Conservation (phyloP, 208 protist species). For the Crithidia sp. region DNA sequence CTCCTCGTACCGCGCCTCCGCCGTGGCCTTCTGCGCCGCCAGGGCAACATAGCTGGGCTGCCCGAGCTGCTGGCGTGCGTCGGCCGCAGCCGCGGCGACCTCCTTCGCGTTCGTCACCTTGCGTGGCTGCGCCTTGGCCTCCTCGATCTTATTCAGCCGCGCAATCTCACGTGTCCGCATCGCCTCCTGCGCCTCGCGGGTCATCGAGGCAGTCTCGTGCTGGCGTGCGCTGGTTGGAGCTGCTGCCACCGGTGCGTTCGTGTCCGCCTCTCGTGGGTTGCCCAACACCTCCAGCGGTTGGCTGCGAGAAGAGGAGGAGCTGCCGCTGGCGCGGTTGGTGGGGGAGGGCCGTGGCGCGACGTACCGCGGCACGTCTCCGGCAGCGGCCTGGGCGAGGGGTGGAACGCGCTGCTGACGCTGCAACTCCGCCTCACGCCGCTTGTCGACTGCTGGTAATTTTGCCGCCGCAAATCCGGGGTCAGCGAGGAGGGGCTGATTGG, state of each 20-base stretch:
- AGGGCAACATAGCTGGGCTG: constrained; percentile 34
- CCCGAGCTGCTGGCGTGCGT: constrained; percentile 35
- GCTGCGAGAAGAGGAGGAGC: no score
- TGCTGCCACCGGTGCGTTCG: background rate
- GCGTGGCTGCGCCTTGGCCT: constrained; percentile 3
- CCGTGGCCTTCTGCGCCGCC: constrained; percentile 19
- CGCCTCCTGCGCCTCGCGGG: constrained; percentile 13
- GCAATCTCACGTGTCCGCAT: constrained; percentile 11
- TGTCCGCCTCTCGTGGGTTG: background rate
- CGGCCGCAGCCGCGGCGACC: constrained; percentile 28
- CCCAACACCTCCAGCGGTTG: background rate
- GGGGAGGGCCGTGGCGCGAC: constrained; percentile 16
- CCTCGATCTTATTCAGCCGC: constrained; percentile 7
- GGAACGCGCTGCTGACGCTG: constrained; percentile 19
- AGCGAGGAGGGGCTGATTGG: background rate
- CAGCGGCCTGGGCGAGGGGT: background rate
- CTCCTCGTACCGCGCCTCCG: constrained; percentile 15
- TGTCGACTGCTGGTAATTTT: background rate
- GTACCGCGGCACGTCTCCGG: constrained; percentile 11
- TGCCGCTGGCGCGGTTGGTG: no score
- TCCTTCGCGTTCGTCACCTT: constrained; percentile 15
- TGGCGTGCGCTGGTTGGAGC: background rate
- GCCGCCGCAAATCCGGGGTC: background rate
- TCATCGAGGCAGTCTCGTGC: background rate
- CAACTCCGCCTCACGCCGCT: background rate